Evolutionary conservation across 2,329 filamentous ascomycete species (phyloP).

Genomic region (Cercospora sp.): DNA sequence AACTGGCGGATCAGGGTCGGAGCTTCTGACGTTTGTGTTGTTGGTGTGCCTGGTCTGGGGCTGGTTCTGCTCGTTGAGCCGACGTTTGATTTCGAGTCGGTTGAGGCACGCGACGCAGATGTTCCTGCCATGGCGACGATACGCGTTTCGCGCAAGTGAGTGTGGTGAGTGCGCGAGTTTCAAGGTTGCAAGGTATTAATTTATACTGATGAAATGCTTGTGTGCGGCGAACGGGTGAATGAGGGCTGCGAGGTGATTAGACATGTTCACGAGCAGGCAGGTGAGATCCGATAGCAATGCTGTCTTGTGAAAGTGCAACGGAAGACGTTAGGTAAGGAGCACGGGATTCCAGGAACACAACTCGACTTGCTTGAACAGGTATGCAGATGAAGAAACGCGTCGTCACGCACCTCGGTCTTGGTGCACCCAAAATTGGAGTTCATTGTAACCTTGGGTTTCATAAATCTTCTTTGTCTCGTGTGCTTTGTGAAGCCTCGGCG

Average conservation of each 20-base stretch:
- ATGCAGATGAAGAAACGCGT: neutral
- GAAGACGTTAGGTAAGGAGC: neutral
- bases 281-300: neutral
- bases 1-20: slow-evolving; percentile 1
- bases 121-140: neutral
- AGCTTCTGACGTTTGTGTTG: slow-evolving; percentile 7
- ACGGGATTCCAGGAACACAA: neutral
- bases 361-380: neutral
- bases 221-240: neutral
- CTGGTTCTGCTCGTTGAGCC: neutral
- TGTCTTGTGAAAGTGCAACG: neutral
- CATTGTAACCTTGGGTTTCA: slow-evolving; percentile 6
- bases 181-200: neutral
- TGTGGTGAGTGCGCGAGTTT: neutral
- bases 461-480: slow-evolving; percentile 8
- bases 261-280: neutral
- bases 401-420: slow-evolving; percentile 7
- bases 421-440: neutral
- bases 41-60: slow-evolving; percentile 4
- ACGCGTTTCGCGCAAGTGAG: neutral
- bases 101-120: neutral
- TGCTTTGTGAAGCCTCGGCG: slow-evolving; percentile 4
- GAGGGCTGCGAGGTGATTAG: slow-evolving; percentile 9
- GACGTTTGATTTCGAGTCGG: neutral
- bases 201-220: neutral